A percentile compares a stretch with the other conserved stretches of the same genome.
Conservation (phyloP, 768 basidiomycete genomes). For the Amanita jacksonii region DNA sequence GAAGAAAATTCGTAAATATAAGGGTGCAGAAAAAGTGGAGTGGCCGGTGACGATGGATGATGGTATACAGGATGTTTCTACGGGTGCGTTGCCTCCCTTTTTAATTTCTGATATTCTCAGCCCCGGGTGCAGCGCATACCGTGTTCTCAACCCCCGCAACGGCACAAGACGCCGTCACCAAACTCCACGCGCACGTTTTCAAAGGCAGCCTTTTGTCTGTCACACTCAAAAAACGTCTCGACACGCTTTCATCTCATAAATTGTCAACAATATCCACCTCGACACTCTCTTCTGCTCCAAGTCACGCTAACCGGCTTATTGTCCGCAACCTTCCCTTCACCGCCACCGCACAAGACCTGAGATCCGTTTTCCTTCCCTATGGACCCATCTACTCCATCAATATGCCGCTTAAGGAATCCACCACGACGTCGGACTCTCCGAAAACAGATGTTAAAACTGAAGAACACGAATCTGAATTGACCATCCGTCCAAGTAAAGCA, state of each 20-base stretch:
- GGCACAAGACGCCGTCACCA: conserved; percentile 63
- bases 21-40: conserved; percentile 67
- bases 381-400: conserved; percentile 83
- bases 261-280: conserved; percentile 8
- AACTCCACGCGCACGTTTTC: conserved; percentile 89
- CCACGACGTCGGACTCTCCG: neutral
- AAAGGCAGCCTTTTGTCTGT: conserved; percentile 83
- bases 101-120: neutral
- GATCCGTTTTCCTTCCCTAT: conserved; percentile 76
- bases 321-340: conserved; percentile 85
- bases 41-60: conserved; percentile 49
- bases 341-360: conserved; percentile 76
- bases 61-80: conserved; percentile 36
- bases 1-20: conserved; percentile 81
- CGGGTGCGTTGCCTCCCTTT: conserved; percentile 28
- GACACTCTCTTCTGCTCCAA: conserved; percentile 36
- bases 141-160: conserved; percentile 58
- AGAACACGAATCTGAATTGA: conserved; percentile 15
- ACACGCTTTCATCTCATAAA: conserved; percentile 45
- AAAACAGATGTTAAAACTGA: conserved; percentile 18
- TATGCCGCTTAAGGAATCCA: conserved; percentile 44
- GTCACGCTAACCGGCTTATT: conserved; percentile 73
- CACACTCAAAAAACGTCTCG: conserved; percentile 78
- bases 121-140: conserved; percentile 48
- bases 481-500: neutral